phyloP scores from a whole-genome alignment of 2,329 filamentous ascomycete species.

The Sclerotinia spermophila region DNA sequence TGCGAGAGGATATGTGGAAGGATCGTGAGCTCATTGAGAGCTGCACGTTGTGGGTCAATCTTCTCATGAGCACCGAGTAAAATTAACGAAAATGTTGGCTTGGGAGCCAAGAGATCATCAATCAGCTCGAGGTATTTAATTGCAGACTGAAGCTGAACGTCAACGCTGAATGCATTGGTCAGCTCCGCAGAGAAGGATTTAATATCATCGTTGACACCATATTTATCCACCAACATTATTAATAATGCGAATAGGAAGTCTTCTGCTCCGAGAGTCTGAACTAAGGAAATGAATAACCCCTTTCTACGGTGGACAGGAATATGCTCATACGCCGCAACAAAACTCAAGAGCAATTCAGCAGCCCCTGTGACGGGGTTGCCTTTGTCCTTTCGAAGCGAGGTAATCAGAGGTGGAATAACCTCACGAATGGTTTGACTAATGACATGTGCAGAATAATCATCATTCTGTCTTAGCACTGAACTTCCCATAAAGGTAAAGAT shows the following conservation, averaged over 20 bases:
- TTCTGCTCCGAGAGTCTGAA: slow-evolving; percentile 77
- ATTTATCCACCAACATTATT: slow-evolving; percentile 86
- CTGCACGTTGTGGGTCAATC: slow-evolving; percentile 48
- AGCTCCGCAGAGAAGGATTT: slow-evolving; percentile 73
- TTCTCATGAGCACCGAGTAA: slow-evolving; percentile 61
- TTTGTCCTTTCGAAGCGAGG: slow-evolving; percentile 76
- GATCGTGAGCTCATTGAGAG: slow-evolving; percentile 52
- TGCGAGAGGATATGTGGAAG: slow-evolving; percentile 57
- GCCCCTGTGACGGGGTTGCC: slow-evolving; percentile 76
- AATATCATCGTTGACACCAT: slow-evolving; percentile 71
- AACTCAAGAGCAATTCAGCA: slow-evolving; percentile 88
- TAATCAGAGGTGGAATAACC: slow-evolving; percentile 87
- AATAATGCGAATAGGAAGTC: slow-evolving; percentile 87
- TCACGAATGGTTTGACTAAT: slow-evolving; percentile 93
- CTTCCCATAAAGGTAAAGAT: slow-evolving; percentile 98
- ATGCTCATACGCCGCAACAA: slow-evolving; percentile 94
- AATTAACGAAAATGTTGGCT: slow-evolving; percentile 67
- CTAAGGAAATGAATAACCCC: slow-evolving; percentile 77
- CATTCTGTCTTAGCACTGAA: slow-evolving; percentile 84
- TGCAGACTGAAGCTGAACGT: slow-evolving; percentile 74
- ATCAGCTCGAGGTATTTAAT: slow-evolving; percentile 73
- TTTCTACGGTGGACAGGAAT: slow-evolving; percentile 83
- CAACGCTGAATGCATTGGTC: slow-evolving; percentile 66
- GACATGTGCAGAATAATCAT: slow-evolving; percentile 95
- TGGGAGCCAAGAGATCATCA: slow-evolving; percentile 70